Evolutionary conservation across 176 grass and related monocot species (phyloP).

Genomic region (Avena eriantha): DNA sequence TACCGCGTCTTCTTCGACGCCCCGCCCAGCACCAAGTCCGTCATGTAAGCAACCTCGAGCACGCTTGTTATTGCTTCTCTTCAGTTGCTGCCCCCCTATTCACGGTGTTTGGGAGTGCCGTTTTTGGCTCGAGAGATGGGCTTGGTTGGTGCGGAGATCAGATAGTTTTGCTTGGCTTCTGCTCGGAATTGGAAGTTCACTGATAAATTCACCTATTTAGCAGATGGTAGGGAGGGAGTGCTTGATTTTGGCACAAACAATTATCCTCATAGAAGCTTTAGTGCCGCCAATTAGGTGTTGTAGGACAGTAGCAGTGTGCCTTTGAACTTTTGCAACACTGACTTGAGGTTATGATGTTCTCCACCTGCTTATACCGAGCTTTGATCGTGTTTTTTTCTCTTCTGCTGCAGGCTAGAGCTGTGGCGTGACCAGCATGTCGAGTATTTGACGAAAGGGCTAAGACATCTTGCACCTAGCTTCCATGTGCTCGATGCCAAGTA

Average conservation of each 20-base stretch:
- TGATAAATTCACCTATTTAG: neutral
- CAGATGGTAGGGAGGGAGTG: neutral
- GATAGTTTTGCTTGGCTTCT: neutral
- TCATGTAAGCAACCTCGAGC: constrained; percentile 53
- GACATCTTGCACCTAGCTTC: constrained; percentile 67
- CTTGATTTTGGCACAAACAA: neutral
- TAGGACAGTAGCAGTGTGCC: neutral
- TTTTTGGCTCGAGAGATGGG: constrained; percentile 12
- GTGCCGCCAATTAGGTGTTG: constrained; percentile 1
- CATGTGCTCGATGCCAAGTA: constrained; percentile 90
- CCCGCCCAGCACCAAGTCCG: constrained; percentile 54
- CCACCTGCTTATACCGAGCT: neutral
- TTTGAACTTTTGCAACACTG: neutral
- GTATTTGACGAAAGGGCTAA: constrained; percentile 67
- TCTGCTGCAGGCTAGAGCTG: constrained; percentile 72
- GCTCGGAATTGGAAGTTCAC: neutral
- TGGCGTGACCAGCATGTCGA: constrained; percentile 77
- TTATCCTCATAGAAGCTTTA: neutral
- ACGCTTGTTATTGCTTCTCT: neutral
- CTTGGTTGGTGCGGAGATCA: neutral
- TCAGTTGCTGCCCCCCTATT: neutral
- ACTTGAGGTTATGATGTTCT: neutral
- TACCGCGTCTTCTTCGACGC: constrained; percentile 63
- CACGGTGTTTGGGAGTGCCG: constrained; percentile 2
- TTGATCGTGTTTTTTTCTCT: neutral